Percentiles rank a stretch among this genome's conserved stretches.
Evolutionary conservation across 192 early-diverging fungal species (phyloP).

Genomic region (Entrophospora sp.): DNA sequence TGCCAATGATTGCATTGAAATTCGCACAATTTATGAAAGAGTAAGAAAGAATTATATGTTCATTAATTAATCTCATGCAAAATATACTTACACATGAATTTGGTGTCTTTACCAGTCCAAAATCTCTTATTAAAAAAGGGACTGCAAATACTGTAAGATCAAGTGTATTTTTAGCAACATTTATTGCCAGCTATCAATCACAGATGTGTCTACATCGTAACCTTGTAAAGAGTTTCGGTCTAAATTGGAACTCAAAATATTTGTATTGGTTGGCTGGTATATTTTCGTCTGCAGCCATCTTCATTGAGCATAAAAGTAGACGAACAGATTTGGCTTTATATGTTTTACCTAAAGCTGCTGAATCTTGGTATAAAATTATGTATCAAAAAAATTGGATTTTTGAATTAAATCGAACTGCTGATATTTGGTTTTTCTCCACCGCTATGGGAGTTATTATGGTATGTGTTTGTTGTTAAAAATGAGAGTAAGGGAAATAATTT

Average conservation of each 20-base stretch:
- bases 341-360: constrained; percentile 65
- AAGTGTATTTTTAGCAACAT: constrained; percentile 54
- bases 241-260: constrained; percentile 43
- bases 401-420: constrained; percentile 48
- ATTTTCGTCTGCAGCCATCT: constrained; percentile 46
- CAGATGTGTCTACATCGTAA: constrained; percentile 62
- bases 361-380: constrained; percentile 56
- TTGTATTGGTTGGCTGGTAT: constrained; percentile 58
- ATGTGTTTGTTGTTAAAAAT: no score
- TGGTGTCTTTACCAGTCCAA: no score
- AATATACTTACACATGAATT: no score
- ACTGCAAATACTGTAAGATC: constrained; percentile 49
- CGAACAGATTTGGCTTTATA: constrained; percentile 70
- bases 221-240: constrained; percentile 29
- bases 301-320: constrained; percentile 60
- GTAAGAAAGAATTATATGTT: constrained; percentile 18
- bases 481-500: no score
- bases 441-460: constrained; percentile 70
- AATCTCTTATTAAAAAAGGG: constrained; percentile 35
- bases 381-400: constrained; percentile 49
- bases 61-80: not conserved
- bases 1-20: constrained; percentile 60
- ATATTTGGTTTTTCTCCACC: constrained; percentile 49
- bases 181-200: constrained; percentile 56
- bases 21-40: constrained; percentile 43